Evolutionary conservation across 345 rosid species (phyloP), one percentile per base, ranked within the genome.

Genomic region (Aethionema arabicum): DNA sequence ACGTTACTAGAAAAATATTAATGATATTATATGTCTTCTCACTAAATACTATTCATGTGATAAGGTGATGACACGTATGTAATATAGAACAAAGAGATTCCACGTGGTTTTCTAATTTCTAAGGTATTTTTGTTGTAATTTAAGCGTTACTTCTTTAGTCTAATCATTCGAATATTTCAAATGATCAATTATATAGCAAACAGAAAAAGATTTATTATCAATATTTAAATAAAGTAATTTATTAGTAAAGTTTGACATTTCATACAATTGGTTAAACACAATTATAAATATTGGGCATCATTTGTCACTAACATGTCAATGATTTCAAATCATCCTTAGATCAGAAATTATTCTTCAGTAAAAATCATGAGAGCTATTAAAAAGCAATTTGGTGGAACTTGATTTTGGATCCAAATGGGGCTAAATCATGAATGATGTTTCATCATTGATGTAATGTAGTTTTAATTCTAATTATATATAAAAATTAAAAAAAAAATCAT

Each of bases 301-400:
- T 61, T 46, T 7, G 49, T 49, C 56, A 61, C 67, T 30, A 38
- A 38, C 51, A 32, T 61, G 73, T 61, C 27, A 61, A 69, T 69
- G 67, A 45, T 60, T 52, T 59, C 52, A 3, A 52, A 52, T 52
- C 31, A 15, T 61, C 53, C 8, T 35, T 35, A 35, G 6, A 5
- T 35, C 27, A 21, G 2, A 21, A 21, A 21, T 35, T 61, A 46
- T 44, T 6, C 8, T 35, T 49, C 15, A 39, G 41, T 54, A 4
- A 45, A 56, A 31, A 1, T 2, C 8, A 11, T 30, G 3, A 37
- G 55, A 55, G 39, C 15, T 10, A 9, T 11, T 13, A 54, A 8
- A 13, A 35, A 11, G 16, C 32, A 57, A 12, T 43, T 33, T 46
- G 21, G 47, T 55, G 55, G 44, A 54, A 31, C 36, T 54, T n/a